Base-by-base conservation (phyloP, 2,329 filamentous ascomycete genomes). In the Diaporthe ampelina region DNA sequence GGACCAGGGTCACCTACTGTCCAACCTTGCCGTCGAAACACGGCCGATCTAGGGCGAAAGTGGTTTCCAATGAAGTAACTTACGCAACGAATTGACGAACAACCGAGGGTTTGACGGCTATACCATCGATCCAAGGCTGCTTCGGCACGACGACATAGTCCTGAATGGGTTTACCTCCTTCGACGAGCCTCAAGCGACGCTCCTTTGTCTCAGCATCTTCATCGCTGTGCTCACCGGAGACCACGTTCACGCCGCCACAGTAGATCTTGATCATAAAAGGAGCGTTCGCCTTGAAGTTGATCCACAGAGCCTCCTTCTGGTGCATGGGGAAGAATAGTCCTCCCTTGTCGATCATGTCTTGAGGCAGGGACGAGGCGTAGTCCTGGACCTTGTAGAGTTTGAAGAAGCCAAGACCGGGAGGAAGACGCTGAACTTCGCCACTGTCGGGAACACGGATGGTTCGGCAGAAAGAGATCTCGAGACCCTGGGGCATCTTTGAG, bases 1-100 rank as follows among this genome's bases (percentile, higher is more conserved):
- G 11, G 37, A 40, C 10, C 37, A 40, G 37, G 15, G 37, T 40
- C 11, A 40, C 37, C 11, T 13, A 11, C 11, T 40, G 37, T 40
- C 37, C 13, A 40, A 40, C 11, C 2, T 11, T 40, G 10, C 2
- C 10, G 35, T 40, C 37, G 37, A 40, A 40, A 13, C 11, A 40
- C 11, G 10, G 37, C 37, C 37, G 13, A 15, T 15, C 3, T 13
- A 15, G 10, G 37, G 37, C 11, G 11, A 13, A 40, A 13, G 4
- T 13, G 2, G 11, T 13, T 40, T 13, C 37, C 13, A 11, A 40
- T 40, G 37, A 40, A 40, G 37, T 7, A 45, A 48, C 59, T 65
- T 48, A 65, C 59, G 86, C 86, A 3, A 88, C 84, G 74, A 89
- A 88, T 74, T 89, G 87, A 13, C 84, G 81, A 6, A 88, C 84